These are phyloP conservation scores for Cyclaneusma minus DNA, from an alignment of 2,329 filamentous ascomycete genomes.

Conservation along the genomic window DNA sequence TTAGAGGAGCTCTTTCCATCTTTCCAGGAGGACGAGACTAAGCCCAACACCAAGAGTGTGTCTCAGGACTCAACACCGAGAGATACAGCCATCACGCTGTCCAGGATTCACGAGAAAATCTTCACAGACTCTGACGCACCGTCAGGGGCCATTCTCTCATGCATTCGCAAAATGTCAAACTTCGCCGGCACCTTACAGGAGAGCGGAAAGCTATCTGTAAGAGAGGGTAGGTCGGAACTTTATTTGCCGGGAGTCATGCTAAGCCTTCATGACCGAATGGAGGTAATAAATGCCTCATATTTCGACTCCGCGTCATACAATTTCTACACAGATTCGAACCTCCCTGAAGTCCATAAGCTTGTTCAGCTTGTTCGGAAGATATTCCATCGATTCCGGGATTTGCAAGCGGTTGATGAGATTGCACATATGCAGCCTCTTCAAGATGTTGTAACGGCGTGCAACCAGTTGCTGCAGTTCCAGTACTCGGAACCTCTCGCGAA, in stretches of 20 bases:
- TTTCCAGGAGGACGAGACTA: slow-evolving; percentile 35
- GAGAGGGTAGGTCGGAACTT: slow-evolving; percentile 27
- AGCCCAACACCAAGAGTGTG: slow-evolving; percentile 7
- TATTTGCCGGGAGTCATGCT: slow-evolving; percentile 54
- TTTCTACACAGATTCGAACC: slow-evolving; percentile 76
- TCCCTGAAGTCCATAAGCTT: slow-evolving; percentile 59
- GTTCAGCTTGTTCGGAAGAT: slow-evolving; percentile 54
- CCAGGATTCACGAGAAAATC: slow-evolving; percentile 38
- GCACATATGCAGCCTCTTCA: slow-evolving; percentile 59
- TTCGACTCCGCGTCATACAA: slow-evolving; percentile 46
- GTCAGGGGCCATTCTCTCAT: slow-evolving; percentile 11
- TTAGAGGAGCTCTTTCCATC: slow-evolving; percentile 71
- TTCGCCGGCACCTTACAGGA: slow-evolving; percentile 11
- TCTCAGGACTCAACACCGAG: slow-evolving; percentile 8
- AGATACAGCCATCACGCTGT: slow-evolving; percentile 35
- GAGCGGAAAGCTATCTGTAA: slow-evolving; percentile 5
- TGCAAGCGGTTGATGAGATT: slow-evolving; percentile 51
- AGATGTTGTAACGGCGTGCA: slow-evolving; percentile 63
- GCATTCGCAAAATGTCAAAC: slow-evolving; percentile 14
- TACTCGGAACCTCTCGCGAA: slow-evolving; percentile 76
- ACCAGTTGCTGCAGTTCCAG: slow-evolving; percentile 58
- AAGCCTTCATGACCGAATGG: slow-evolving; percentile 44
- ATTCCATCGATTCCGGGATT: slow-evolving; percentile 54
- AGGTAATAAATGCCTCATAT: slow-evolving; percentile 24
- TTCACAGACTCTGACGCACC: slow-evolving; percentile 10